Conservation (phyloP, 495 filamentous ascomycete genomes). For the Usnea hakonensis region DNA sequence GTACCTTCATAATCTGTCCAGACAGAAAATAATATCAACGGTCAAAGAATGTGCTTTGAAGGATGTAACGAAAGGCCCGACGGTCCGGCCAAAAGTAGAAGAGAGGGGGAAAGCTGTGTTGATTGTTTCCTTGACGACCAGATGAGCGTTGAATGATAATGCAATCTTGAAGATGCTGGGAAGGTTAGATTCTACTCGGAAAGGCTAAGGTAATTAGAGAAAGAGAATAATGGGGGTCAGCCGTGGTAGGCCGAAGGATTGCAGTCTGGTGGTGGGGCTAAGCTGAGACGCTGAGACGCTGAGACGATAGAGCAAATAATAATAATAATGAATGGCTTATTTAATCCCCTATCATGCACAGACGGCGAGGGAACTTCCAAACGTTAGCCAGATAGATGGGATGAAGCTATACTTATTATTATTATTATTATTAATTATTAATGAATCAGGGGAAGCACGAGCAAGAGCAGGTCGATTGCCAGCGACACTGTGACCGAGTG, state of each 20-base stretch:
- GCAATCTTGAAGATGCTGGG: not conserved
- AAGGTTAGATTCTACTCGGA: not conserved
- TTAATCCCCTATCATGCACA: not conserved
- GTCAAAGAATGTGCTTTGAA: conserved; percentile 4
- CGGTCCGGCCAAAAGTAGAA: not conserved
- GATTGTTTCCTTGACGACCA: not conserved
- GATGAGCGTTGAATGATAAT: not conserved
- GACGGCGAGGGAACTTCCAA: not conserved
- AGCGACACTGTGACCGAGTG: too few relatives aligned
- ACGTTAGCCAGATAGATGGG: not conserved
- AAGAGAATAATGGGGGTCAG: not conserved
- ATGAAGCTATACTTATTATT: too few relatives aligned
- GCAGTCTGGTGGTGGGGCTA: not conserved
- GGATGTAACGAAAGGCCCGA: not conserved
- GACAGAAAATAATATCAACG: not conserved
- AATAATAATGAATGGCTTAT: not conserved
- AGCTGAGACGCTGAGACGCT: not conserved
- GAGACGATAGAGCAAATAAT: not conserved
- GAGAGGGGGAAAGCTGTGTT: not conserved
- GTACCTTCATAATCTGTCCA: conserved; percentile 19
- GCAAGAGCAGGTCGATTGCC: not conserved
- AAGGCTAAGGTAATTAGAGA: not conserved
- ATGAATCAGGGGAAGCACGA: not conserved
- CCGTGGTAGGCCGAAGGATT: not conserved
- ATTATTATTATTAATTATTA: too few relatives aligned